These are phyloP conservation scores for Scedosporium boydii DNA, from an alignment of 2,329 filamentous ascomycete genomes.

Conservation along the genomic window DNA sequence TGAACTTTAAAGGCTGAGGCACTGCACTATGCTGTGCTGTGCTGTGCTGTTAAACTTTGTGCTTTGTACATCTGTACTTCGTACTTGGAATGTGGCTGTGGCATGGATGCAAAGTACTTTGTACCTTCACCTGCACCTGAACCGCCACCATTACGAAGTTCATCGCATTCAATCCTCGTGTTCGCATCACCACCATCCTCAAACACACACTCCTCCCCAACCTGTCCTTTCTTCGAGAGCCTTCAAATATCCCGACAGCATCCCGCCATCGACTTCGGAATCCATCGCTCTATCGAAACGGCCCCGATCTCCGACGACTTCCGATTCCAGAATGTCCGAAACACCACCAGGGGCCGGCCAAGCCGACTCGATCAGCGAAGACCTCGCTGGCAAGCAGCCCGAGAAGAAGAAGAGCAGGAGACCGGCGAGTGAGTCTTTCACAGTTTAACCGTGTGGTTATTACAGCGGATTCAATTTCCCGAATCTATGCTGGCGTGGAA, in stretches of 20 bases:
- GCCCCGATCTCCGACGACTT: not conserved
- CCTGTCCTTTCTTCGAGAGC: not conserved
- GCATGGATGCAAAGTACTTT: no score
- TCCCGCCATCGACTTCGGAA: not conserved
- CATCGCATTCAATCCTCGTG: not conserved
- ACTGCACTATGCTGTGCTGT: no score
- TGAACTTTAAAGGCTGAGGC: no score
- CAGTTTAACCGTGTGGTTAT: not conserved
- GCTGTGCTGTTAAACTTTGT: no score
- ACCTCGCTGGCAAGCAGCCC: constrained; percentile 36
- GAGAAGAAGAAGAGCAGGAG: constrained; percentile 85
- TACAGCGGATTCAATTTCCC: not conserved
- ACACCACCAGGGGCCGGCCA: constrained; percentile 31
- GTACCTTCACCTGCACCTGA: not conserved
- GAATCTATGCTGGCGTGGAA: not conserved
- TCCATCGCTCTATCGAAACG: not conserved
- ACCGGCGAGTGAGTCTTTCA: constrained; percentile 66
- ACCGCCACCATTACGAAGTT: not conserved
- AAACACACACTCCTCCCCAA: not conserved
- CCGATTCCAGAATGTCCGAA: constrained; percentile 34
- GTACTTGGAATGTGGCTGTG: no score
- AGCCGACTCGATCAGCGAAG: constrained; percentile 45
- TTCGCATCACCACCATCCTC: not conserved
- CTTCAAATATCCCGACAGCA: not conserved
- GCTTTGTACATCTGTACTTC: no score